phyloP scores from a whole-genome alignment of 1,284 basidiomycete species.

The Malassezia caprae region DNA sequence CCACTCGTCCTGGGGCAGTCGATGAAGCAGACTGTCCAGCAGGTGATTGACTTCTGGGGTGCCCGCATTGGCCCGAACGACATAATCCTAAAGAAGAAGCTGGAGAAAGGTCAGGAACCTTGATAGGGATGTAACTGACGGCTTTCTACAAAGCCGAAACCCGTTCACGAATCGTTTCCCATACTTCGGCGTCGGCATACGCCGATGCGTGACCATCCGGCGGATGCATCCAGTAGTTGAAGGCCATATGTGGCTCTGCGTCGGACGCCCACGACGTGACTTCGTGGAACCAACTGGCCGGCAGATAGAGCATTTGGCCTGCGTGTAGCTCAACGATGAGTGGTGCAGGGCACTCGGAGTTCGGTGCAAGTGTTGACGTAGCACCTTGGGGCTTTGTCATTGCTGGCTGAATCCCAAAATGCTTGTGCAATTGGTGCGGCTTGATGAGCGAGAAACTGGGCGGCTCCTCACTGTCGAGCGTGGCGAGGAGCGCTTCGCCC shows the following conservation, averaged over 20 bases:
- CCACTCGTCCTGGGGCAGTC: not conserved
- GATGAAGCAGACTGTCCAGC: not conserved
- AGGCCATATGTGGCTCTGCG: slow-evolving; percentile 38
- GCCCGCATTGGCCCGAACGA: slow-evolving; percentile 12
- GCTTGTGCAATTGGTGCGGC: slow-evolving; percentile 28
- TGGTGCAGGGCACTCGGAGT: slow-evolving; percentile 32
- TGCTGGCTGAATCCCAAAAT: slow-evolving; percentile 23
- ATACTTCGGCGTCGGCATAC: slow-evolving; percentile 39
- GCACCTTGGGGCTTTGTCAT: slow-evolving; percentile 8
- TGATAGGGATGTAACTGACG: not conserved
- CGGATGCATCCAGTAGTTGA: slow-evolving; percentile 48
- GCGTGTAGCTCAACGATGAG: slow-evolving; percentile 35
- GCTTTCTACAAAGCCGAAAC: not conserved
- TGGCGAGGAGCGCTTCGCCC: slow-evolving; percentile 21
- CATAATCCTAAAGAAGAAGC: slow-evolving; percentile 5
- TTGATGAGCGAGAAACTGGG: slow-evolving; percentile 38
- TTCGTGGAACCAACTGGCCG: slow-evolving; percentile 46
- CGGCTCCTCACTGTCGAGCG: slow-evolving; percentile 25
- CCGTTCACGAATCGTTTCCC: slow-evolving; percentile 21
- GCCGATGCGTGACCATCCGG: slow-evolving; percentile 27
- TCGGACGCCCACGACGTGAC: slow-evolving; percentile 30
- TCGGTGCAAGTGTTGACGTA: not conserved
- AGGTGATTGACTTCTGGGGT: slow-evolving; percentile 12
- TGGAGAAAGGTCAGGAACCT: not conserved
- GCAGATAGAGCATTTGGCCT: slow-evolving; percentile 47